Conservation (phyloP, 2,329 filamentous ascomycete species). For the Fusarium nodosum region DNA sequence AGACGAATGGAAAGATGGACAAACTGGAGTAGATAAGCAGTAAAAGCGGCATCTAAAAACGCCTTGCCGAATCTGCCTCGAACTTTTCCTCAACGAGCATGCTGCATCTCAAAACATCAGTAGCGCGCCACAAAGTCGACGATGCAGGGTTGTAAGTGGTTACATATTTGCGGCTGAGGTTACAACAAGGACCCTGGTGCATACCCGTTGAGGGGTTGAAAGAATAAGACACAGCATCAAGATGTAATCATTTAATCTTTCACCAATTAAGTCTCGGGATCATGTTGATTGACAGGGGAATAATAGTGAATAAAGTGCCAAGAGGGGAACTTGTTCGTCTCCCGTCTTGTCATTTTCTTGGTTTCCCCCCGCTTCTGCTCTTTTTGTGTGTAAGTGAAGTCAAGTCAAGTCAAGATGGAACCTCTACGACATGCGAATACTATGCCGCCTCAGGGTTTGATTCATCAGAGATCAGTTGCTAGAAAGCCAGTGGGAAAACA, state of each 20-base stretch:
- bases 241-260: slow-evolving; percentile 13
- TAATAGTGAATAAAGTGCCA: slow-evolving; percentile 19
- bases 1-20: background rate
- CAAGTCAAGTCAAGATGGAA: slow-evolving; percentile 27
- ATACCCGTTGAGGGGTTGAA: slow-evolving; percentile 26
- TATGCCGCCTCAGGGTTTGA: slow-evolving; percentile 22
- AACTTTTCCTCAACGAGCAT: slow-evolving; percentile 12
- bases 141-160: slow-evolving; percentile 19
- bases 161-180: slow-evolving; percentile 36
- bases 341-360: slow-evolving; percentile 36
- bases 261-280: slow-evolving; percentile 6
- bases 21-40: background rate
- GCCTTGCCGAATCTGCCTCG: slow-evolving; percentile 25
- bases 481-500: slow-evolving; percentile 30
- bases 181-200: slow-evolving; percentile 14
- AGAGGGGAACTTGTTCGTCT: slow-evolving; percentile 13
- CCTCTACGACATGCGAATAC: slow-evolving; percentile 21
- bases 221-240: slow-evolving; percentile 8
- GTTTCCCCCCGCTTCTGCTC: slow-evolving; percentile 2
- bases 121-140: slow-evolving; percentile 36
- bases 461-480: slow-evolving; percentile 33
- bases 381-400: slow-evolving; percentile 16
- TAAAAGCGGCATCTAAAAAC: slow-evolving; percentile 7
- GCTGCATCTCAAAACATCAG: slow-evolving; percentile 8
- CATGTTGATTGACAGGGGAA: slow-evolving; percentile 23